Evolutionary conservation across 2,329 filamentous ascomycete genomes (phyloP), one percentile per base, ranked within the genome.

Genomic region (Paraphaeosphaeria minitans): DNA sequence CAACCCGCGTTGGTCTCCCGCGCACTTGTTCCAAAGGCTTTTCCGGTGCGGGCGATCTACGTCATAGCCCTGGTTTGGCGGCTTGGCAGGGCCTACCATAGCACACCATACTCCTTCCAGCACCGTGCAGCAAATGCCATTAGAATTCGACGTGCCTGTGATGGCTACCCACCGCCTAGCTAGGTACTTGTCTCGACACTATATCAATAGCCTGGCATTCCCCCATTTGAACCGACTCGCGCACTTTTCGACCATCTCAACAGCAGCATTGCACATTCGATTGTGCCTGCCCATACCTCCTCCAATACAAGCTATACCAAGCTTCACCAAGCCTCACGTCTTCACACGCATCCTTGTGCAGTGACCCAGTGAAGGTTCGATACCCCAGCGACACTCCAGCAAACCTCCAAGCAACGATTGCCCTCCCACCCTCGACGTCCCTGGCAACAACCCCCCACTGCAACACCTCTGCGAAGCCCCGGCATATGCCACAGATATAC

Each of bases 271-370:
- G 33, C 45, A 42, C 45, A 14, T 21, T 35, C 45, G 8, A 22
- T 35, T 57, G 48, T 53, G 56, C 24, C 55, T 61, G 58, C 50
- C 39, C 10, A 48, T 19, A n/a, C 22, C 24, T 43, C 37, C 10
- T 7, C 50, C 59, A 67, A 68, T 65, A 68, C 62, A 70, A 53
- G 31, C 50, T 53, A 31, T 53, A 42, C 50, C 50, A 53, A 70
- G 64, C 68, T 63, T 68, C 63, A 58, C 58, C 63, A 64, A 67
- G 62, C 65, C 50, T 53, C 50, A 53, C 50, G 9, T 53, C 50
- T 62, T 66, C 57, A 64, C 62, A 66, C 63, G 64, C 62, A 60
- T 54, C 37, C 50, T 58, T 67, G 59, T 57, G 52, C 50, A 66
- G 61, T 63, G 53, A 47, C 55, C 57, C 48, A 60, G 65, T 70